Base-by-base conservation (phyloP, 768 basidiomycete species). In the Psilocybe sp. region DNA sequence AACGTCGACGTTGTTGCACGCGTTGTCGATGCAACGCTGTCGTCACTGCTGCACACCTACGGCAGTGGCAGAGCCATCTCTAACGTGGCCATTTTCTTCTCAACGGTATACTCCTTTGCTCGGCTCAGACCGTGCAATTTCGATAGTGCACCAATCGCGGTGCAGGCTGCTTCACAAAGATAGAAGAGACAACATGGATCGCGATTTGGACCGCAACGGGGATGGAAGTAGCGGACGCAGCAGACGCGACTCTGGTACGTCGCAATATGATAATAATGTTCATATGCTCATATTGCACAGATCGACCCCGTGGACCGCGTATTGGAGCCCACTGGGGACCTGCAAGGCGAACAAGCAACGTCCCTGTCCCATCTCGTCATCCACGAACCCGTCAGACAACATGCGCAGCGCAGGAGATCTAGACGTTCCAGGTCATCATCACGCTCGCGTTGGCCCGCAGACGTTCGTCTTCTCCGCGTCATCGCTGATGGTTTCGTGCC, bases 251-350 rank as follows among this genome's bases (percentile, higher is more conserved):
- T 69, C 79, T 40, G 78, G 87, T 85, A 37, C 20, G 72, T 63
- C 36, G 18, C 34, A 13, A n/a, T 35, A n/a, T 40, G 15, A 36
- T 8, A n/a, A 34, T 16, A 19, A 6, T 12, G 50, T 73, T 67
- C 66, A 51, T 67, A 64, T 49, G 46, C 37, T 52, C 23, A 47
- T 37, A 3, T 37, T 6, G 20, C n/a, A 16, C 31, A 60, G 58
- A 48, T 23, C 58, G 58, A 13, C 32, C 67, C 36, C 77, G 79
- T n/a, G n/a, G n/a, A 59, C 71, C 78, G 64, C 66, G 75, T 46
- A 72, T 73, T 44, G 77, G 79, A 35, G 89, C 92, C 67, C 89
- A 92, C 58, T 92, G 89, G 89, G 90, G 92, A 58, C 89, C 89
- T 0, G 88, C 86, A 31, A 77, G 84, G 64, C 83, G 89, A 23